Base-by-base conservation (phyloP, 768 basidiomycete species). In the Xerocomellus amylosporus region DNA sequence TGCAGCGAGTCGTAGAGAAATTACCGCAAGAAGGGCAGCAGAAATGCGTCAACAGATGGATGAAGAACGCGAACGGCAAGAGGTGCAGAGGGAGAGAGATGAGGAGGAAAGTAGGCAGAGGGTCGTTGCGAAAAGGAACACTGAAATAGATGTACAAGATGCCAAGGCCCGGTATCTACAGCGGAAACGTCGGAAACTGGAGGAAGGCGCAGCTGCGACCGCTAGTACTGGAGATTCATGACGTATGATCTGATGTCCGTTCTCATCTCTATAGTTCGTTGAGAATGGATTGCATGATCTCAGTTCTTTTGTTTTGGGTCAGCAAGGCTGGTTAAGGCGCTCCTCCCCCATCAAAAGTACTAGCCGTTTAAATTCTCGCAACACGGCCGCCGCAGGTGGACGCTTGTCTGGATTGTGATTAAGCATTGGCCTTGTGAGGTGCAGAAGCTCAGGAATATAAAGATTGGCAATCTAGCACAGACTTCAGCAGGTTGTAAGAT, bases 1-100 rank as follows among this genome's bases (percentile, higher is more conserved):
- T 15, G 90, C 93, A 24, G 91, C 95, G 0, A 86, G 79, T 65
- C 79, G 84, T 62, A 79, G 74, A 61, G 93, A 96, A 71, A 89
- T 95, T 49, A 87, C 90, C 55, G 88, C 91, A 65, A 81, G 97
- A 53, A 82, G 96, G 63, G 76, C 81, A 19, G 78, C 81, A 52
- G 88, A 97, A 68, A 82, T 98, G 24, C 81, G 82, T 56, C 74
- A 77, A 49, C 94, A 98, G 72, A 74, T 97, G 76, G 81, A 82
- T 48, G 86, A 84, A 60, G 90, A 96, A 66, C 75, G 79, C 49
- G 79, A 81, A 57, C 81, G 87, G 56, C 61, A 82, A 38, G 74
- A 75, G 55, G 67, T 74, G 54, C 84, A 85, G 66, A 83, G 74
- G 65, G 79, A 81, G 61, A 75, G 75, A 56, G 77, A 79, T 36